A percentile compares a stretch with the other conserved stretches of the same genome.
Conservation (phyloP, 495 filamentous ascomycete species). For the Collariella sp. region DNA sequence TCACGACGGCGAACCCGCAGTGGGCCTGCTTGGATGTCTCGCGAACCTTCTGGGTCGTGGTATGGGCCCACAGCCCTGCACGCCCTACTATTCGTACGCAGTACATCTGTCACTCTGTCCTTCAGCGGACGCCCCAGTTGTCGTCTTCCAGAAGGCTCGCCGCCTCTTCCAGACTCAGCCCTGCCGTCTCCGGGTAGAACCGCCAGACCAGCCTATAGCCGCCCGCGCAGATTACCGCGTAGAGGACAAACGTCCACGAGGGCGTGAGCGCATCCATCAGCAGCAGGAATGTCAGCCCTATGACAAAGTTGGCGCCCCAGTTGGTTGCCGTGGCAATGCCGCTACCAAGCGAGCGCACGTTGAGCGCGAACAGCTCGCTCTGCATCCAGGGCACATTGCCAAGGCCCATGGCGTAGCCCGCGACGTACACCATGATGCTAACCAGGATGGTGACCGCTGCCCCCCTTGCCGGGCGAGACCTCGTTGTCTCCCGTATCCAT, state of each 20-base stretch:
- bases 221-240: conserved; percentile 57
- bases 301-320: conserved; percentile 81
- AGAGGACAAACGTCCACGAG: conserved; percentile 68
- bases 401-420: conserved; percentile 77
- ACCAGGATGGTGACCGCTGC: conserved; percentile 52
- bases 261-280: conserved; percentile 74
- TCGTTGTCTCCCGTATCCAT: background rate
- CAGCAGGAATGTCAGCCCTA: conserved; percentile 78
- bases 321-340: conserved; percentile 80
- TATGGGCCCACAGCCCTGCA: background rate
- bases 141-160: conserved; percentile 61
- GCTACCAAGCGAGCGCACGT: conserved; percentile 72
- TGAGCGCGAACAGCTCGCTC: conserved; percentile 79
- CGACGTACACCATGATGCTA: conserved; percentile 74
- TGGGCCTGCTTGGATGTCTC: background rate
- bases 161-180: conserved; percentile 73
- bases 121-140: conserved; percentile 56
- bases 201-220: conserved; percentile 60
- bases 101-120: too few relatives aligned
- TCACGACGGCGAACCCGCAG: background rate
- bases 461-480: conserved; percentile 19
- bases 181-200: conserved; percentile 81
- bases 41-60: background rate
- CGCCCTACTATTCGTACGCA: too few relatives aligned
- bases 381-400: conserved; percentile 94